A percentile compares a stretch with the other conserved stretches of the same genome.
These are phyloP conservation scores for Xerocomellus intermedius DNA, from an alignment of 768 basidiomycete genomes.

Conservation along the genomic window DNA sequence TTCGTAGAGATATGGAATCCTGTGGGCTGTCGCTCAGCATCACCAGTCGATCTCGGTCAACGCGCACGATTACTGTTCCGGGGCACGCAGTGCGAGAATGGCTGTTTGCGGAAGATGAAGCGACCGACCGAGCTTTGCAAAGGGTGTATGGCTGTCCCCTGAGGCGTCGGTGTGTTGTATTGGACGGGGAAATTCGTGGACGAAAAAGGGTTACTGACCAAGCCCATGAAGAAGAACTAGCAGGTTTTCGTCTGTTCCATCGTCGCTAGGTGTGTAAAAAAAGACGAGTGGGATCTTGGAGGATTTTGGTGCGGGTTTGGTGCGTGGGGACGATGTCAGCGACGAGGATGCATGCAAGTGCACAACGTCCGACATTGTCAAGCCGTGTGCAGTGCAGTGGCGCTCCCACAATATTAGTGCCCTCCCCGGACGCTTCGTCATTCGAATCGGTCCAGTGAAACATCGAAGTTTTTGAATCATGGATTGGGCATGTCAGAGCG, in stretches of 20 bases:
- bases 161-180: neutral
- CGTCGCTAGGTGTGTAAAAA: conserved; percentile 68
- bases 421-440: neutral
- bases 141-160: conserved; percentile 85
- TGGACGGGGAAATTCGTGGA: neutral
- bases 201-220: conserved; percentile 43
- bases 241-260: conserved; percentile 85
- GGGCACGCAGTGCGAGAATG: conserved; percentile 74
- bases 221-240: conserved; percentile 84
- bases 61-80: conserved; percentile 57
- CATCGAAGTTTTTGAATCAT: neutral
- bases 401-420: no score
- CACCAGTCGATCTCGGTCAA: neutral
- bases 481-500: conserved; percentile 21
- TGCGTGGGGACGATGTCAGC: conserved; percentile 24
- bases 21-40: conserved; percentile 30
- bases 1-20: conserved; percentile 77
- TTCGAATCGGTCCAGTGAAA: neutral
- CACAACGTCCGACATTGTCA: conserved; percentile 16
- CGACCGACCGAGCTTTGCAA: conserved; percentile 66
- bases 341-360: conserved; percentile 21
- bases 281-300: conserved; percentile 54
- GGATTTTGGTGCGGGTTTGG: conserved; percentile 50
- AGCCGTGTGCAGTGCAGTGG: no score
- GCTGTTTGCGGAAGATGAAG: conserved; percentile 91